These are phyloP conservation scores for Bimuria novae-zelandiae DNA, from an alignment of 2,329 filamentous ascomycete species.

Conservation along the genomic window DNA sequence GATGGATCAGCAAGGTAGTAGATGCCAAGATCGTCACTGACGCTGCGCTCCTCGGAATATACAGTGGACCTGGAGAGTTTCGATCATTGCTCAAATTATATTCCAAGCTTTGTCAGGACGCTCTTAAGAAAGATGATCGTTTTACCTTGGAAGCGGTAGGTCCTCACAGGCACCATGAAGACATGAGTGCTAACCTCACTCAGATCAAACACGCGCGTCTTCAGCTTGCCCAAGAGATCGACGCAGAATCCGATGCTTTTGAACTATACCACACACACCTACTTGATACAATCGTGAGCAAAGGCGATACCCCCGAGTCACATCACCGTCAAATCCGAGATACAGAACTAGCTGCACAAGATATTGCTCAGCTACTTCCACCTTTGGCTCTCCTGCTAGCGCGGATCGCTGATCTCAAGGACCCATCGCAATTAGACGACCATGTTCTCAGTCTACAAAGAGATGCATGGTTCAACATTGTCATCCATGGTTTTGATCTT, in stretches of 20 bases:
- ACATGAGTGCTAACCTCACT: background rate
- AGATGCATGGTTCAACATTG: slow-evolving; percentile 98
- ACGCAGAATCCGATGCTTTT: slow-evolving; percentile 73
- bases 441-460: slow-evolving; percentile 71
- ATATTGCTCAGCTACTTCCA: slow-evolving; percentile 85
- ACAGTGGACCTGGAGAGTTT: slow-evolving; percentile 80
- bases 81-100: slow-evolving; percentile 85
- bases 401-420: slow-evolving; percentile 54
- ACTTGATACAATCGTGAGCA: slow-evolving; percentile 84
- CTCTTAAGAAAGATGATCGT: slow-evolving; percentile 69
- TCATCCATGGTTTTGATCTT: slow-evolving; percentile 86
- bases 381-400: slow-evolving; percentile 87
- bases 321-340: slow-evolving; percentile 75
- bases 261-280: slow-evolving; percentile 83
- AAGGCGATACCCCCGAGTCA: slow-evolving; percentile 80
- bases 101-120: slow-evolving; percentile 73
- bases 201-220: slow-evolving; percentile 79
- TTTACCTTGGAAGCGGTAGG: slow-evolving; percentile 73
- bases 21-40: slow-evolving; percentile 87
- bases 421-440: slow-evolving; percentile 59
- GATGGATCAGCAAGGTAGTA: slow-evolving; percentile 77
- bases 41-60: slow-evolving; percentile 75
- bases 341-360: slow-evolving; percentile 78
- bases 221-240: slow-evolving; percentile 73
- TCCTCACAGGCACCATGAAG: slow-evolving; percentile 11